Percentiles rank a stretch among this genome's conserved stretches.
These are phyloP conservation scores for Trypanosoma scelopori DNA, from an alignment of 208 protist species.

Conservation along the genomic window DNA sequence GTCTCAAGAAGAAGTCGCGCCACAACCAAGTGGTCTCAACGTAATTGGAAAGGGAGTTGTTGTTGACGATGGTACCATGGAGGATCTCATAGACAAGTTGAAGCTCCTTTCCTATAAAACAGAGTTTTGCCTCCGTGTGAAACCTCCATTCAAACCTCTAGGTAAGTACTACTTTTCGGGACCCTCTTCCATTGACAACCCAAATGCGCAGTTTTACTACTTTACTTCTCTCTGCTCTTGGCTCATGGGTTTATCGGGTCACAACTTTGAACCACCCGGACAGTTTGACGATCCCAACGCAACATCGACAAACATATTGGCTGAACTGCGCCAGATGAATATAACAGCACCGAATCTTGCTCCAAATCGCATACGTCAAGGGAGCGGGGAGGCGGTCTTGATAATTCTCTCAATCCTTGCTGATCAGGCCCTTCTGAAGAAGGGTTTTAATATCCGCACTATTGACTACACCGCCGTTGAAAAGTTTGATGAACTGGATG, in stretches of 20 bases:
- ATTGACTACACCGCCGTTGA: conserved; percentile 76
- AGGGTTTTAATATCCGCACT: conserved; percentile 56
- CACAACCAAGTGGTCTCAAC: conserved; percentile 21
- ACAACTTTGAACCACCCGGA: conserved; percentile 67
- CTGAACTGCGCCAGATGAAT: conserved; percentile 72
- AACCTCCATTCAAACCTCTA: conserved; percentile 84
- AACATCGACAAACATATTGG: conserved; percentile 80
- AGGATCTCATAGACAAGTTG: conserved; percentile 85
- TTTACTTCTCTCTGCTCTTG: conserved; percentile 88
- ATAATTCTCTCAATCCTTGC: conserved; percentile 68
- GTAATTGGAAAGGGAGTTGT: conserved; percentile 6
- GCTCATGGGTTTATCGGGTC: conserved; percentile 82
- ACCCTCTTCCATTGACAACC: conserved; percentile 81
- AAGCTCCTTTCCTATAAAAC: conserved; percentile 79
- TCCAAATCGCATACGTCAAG: conserved; percentile 83
- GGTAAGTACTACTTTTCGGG: conserved; percentile 76
- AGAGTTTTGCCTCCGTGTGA: conserved; percentile 69
- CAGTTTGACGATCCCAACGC: conserved; percentile 92
- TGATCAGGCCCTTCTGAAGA: conserved; percentile 65
- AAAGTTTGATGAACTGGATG: conserved; percentile 81
- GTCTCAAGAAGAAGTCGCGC: conserved; percentile 23
- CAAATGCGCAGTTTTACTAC: conserved; percentile 90
- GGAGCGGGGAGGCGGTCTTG: conserved; percentile 80
- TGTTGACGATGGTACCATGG: conserved; percentile 80
- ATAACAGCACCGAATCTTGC: conserved; percentile 73